Base-by-base conservation (phyloP, 768 basidiomycete species). In the Kwoniella mangroviensis region DNA sequence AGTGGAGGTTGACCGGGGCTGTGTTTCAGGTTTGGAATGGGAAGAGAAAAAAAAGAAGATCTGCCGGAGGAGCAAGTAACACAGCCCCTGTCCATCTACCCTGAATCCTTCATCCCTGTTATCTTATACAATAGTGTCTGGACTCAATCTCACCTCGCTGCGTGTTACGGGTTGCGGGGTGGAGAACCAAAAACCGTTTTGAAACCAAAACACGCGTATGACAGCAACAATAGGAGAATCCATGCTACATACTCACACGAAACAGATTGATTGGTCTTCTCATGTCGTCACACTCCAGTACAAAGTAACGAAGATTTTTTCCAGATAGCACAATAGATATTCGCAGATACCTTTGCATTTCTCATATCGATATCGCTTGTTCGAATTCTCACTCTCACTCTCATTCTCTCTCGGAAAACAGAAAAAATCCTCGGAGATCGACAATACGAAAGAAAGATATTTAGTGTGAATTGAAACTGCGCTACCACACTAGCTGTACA, bases 1-100 rank as follows among this genome's bases (percentile, higher is more conserved):
- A 56, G 55, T 56, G 21, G 55, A 49, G 45, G 45, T 49, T 49
- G 45, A 49, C 19, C 45, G 45, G 45, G 61, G 61, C 61, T 62
- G 61, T 62, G 61, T 62, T 62, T 62, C 61, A 62, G 22, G 61
- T 62, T 62, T 34, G 34, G 34, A 34, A 34, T 34, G 34, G 34
- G 34, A 34, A 4, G 34, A 34, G 10, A 7, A 49, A 19, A 7
- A 49, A 49, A 49, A 49, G 10, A 19, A 19, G 45, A 19, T 49
- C 19, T 49, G 12, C 19, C 15, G 6, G 45, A 19, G 12, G 5
- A 49, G 13, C 13, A 43, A 6, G 5, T 49, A 10, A 49, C 45
- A 49, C 45, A 49, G 45, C 45, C 45, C 45, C 19, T 49, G 45
- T 15, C 4, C 45, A 49, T 49, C 45, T 49, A 49, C 45, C 45